Evolutionary conservation across 140 eudicot species (phyloP), one percentile per base, ranked within the genome.

Genomic region (Stevia rebaudiana): DNA sequence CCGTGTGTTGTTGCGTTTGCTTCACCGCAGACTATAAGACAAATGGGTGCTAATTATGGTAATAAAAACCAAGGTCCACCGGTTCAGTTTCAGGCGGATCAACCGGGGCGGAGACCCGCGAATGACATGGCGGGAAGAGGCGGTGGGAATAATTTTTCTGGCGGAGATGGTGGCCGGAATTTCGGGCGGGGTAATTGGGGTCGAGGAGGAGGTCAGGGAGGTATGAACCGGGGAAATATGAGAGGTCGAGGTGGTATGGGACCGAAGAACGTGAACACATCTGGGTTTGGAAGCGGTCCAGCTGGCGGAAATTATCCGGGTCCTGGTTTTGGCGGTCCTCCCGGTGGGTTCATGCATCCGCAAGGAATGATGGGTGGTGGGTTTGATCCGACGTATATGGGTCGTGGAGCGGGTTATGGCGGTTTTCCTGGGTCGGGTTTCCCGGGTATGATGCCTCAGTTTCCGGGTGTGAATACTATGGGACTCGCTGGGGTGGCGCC

Each of bases 1-100:
- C 73, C 98, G 10, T 92, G 98, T 78, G 96, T 92, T 31, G 98
- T 88, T 64, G 89, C 98, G 12, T 88, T 87, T 67, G 95, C 98
- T 63, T 80, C 95, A 19, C 95, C 95, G 36, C 89, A 90, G 52
- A 87, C 91, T 42, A 78, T 87, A 4, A 76, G 74, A 65, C 90
- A 84, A 68, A 87, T 92, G 95, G 98, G 95, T 21, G 82, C 88
- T 24, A 49, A 85, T 36, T 83, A 85, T 65, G 70, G 61, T 24
- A 92, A 83, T 73, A 92, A 81, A 62, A 82, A 72, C 57, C 96
- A 85, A 70, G 52, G 52, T 1, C 69, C 24, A 54, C 84, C 82
- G 43, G 80, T 72, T 59, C 98, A 81, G 51, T 48, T 94, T 56
- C 90, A 81, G 76, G 83, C 74, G 8, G 94, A 81, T 67, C 81